phyloP scores from a whole-genome alignment of 2,329 filamentous ascomycete species.

The Xylaria sp. region DNA sequence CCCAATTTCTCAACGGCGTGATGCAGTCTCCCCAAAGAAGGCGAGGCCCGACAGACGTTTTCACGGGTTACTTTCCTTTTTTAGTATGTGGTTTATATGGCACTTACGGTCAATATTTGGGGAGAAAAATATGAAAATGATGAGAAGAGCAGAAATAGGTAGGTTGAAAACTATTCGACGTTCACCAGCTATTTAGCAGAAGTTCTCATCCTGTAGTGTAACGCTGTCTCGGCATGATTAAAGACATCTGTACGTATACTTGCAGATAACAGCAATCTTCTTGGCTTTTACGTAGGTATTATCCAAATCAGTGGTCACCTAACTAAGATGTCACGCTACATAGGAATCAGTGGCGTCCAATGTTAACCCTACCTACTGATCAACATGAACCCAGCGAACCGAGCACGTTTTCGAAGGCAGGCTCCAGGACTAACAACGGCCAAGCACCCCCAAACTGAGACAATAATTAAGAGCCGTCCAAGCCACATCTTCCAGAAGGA shows the following conservation, averaged over 20 bases:
- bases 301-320: constrained; percentile 11
- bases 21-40: background rate
- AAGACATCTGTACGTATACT: no score
- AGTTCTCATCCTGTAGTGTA: constrained; percentile 20
- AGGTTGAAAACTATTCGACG: background rate
- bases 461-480: constrained; percentile 2
- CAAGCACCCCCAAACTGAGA: background rate
- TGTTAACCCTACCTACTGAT: background rate
- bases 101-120: background rate
- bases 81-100: background rate
- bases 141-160: background rate
- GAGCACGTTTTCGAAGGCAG: constrained; percentile 17
- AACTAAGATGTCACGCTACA: constrained; percentile 25
- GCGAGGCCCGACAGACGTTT: background rate
- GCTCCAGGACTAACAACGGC: background rate
- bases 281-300: constrained; percentile 21
- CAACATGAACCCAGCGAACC: constrained; percentile 8
- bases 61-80: background rate
- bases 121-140: background rate
- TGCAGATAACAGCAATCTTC: background rate
- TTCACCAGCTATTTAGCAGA: constrained; percentile 1
- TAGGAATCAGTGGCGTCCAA: constrained; percentile 18
- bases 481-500: constrained; percentile 22
- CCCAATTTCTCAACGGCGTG: background rate
- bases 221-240: constrained; percentile 23